Conservation (phyloP, 2,329 filamentous ascomycete genomes). For the Claviceps arundinis region DNA sequence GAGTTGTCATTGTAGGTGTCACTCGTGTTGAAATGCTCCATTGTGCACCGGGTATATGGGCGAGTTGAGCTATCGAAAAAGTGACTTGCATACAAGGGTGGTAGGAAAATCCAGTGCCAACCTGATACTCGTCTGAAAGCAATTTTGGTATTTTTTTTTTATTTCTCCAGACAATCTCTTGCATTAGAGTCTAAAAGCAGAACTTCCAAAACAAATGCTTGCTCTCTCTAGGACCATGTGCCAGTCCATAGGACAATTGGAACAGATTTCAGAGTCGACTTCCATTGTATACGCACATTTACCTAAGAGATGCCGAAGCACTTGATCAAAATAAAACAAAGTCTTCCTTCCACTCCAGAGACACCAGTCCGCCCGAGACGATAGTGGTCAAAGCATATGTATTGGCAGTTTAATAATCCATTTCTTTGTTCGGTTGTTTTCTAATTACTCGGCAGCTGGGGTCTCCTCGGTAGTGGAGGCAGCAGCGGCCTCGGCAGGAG, state of each 20-base stretch:
- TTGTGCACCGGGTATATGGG: not conserved
- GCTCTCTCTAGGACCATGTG: constrained; percentile 25
- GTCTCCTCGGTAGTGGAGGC: constrained; percentile 48
- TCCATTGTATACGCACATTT: constrained; percentile 26
- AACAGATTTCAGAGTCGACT: constrained; percentile 21
- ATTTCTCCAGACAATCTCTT: constrained; percentile 40
- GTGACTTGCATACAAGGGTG: not conserved
- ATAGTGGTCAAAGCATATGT: constrained; percentile 17
- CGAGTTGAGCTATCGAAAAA: not conserved
- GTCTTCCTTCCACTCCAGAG: constrained; percentile 50
- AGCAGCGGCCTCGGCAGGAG: constrained; percentile 43
- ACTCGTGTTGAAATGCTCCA: not conserved
- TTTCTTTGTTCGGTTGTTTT: constrained; percentile 1
- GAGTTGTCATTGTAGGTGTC: not conserved
- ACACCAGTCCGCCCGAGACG: constrained; percentile 43
- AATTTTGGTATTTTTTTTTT: constrained; percentile 39
- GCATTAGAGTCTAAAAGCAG: constrained; percentile 44
- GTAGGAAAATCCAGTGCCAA: not conserved
- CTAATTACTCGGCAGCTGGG: constrained; percentile 50
- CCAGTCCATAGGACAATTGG: constrained; percentile 25
- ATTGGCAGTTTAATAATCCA: constrained; percentile 15
- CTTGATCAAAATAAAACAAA: constrained; percentile 40
- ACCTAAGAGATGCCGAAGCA: constrained; percentile 36
- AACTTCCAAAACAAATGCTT: constrained; percentile 33
- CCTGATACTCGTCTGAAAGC: constrained; percentile 18